Evolutionary conservation across 2,329 filamentous ascomycete genomes (phyloP), one percentile per base, ranked within the genome.

Genomic region (Graphium sp.): DNA sequence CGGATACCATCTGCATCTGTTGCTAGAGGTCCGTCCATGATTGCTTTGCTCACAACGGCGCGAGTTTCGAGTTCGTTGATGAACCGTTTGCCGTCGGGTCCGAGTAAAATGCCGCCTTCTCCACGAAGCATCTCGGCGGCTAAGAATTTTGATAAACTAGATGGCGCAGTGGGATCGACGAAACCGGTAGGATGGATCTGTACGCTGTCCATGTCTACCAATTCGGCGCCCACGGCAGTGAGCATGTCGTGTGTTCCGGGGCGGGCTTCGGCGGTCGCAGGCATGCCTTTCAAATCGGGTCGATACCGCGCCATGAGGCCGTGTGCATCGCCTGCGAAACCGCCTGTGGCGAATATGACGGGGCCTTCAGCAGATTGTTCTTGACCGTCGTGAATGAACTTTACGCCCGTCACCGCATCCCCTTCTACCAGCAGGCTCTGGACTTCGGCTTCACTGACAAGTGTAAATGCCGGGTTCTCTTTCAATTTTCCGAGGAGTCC

Each of bases 101-200:
- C 42, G 2, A 76, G 45, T 17, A 76, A 37, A 4, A 75, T 58
- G 0, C 69, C 72, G 0, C 71, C 72, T 39, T 75, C 70, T 0
- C 70, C 71, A 4, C 71, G 52, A 16, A 77, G 50, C 33, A 71
- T 54, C 44, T 77, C 72, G 0, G 71, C 71, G 0, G 70, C 70
- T 4, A 76, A 58, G 38, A 76, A 68, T 45, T 76, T 76, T 26
- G 69, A 57, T 19, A 47, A 46, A 1, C 56, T 53, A 1, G 37
- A 37, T 0, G 52, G 47, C 18, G 56, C 53, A 2, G 53, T 50
- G 0, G 61, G 60, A 35, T 74, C 68, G 5, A 76, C 51, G 39
- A 77, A 76, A 1, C 68, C 67, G 0, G 71, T 74, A 3, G 72
- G 71, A 36, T 77, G 72, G 5, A 76, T 56, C 43, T 77, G 72